These are phyloP conservation scores for Sclerospora graminicola DNA, from an alignment of 352 stramenopile genomes.

Conservation along the genomic window DNA sequence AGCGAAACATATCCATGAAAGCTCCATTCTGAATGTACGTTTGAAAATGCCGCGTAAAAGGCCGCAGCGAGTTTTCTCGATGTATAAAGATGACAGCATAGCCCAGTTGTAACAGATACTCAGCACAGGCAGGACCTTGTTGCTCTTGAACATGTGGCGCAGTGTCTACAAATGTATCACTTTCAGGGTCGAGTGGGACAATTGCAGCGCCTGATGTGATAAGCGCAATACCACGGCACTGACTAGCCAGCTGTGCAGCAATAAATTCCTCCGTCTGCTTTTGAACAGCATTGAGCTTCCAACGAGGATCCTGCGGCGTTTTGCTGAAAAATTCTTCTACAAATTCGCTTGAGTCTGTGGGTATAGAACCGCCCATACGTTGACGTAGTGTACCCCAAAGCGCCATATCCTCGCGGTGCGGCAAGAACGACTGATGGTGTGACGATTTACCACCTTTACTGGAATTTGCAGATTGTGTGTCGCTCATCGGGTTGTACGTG, in stretches of 20 bases:
- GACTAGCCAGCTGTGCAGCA: constrained; percentile 32
- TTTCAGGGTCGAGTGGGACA: constrained; percentile 54
- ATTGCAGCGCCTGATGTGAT: constrained; percentile 74
- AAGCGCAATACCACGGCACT: constrained; percentile 63
- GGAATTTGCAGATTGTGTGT: constrained; percentile 15
- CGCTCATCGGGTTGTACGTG: not conserved
- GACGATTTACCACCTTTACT: constrained; percentile 3
- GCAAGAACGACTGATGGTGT: constrained; percentile 8
- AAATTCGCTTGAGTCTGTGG: constrained; percentile 60
- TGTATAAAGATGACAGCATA: constrained; percentile 81
- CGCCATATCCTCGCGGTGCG: constrained; percentile 36
- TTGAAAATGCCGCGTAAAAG: constrained; percentile 79
- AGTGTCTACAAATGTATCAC: constrained; percentile 66
- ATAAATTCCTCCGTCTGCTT: constrained; percentile 48
- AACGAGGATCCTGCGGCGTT: constrained; percentile 48
- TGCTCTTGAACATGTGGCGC: constrained; percentile 65
- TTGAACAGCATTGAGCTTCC: constrained; percentile 33
- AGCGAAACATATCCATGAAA: constrained; percentile 75
- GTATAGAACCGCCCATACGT: constrained; percentile 45
- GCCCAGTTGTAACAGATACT: constrained; percentile 68
- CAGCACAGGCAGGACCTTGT: constrained; percentile 59
- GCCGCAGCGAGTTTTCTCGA: constrained; percentile 62
- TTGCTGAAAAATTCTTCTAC: constrained; percentile 77
- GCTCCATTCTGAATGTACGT: constrained; percentile 71
- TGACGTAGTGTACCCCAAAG: constrained; percentile 77